Base-by-base conservation (phyloP, 768 basidiomycete species). In the Tylopilus rubrobrunneus region DNA sequence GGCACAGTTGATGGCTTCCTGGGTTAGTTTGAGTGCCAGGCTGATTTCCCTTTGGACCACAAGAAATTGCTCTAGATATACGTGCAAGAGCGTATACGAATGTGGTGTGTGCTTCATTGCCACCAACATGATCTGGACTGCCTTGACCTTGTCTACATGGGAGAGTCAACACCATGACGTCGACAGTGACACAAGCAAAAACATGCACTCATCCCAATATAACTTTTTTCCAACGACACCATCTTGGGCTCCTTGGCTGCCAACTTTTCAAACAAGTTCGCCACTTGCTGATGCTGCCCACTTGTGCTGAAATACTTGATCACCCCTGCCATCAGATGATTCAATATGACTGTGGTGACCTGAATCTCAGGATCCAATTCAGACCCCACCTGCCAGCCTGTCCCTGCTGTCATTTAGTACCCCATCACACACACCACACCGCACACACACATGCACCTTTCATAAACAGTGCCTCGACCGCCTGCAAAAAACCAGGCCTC, bases 361-460 rank as follows among this genome's bases (percentile, higher is more conserved):
- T 99, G 97, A 23, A 98, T 96, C 71, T 99, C 97, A 0, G 97
- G 97, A 58, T 98, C 97, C 19, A 1, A 19, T 19, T 19, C 19
- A 0, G 94, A 97, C 3, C 96, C 97, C 8, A 98, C 89, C 66
- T 97, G 95, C 97, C 97, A 98, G 33, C 96, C 94, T 95, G 59
- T 21, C 34, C 34, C 41, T 23, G 45, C 25, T 12, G 25, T 19
- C 29, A 2, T n/a, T 43, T 17, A 49, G 34, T 5, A 8, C 8
- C 17, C 27, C 33, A 34, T 4, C 10, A 7, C 12, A 19, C 19
- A 19, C 19, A 1, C 19, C 33, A 9, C 33, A 9, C 5, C 29
- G 29, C 33, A 9, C 33, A 1, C 33, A 5, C 33, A 6, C 1
- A 47, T 43, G 15, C 25, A 85, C 92, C 94, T 72, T 96, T 94